Base-by-base conservation (phyloP, 2,329 filamentous ascomycete genomes). In the Colletotrichum australisinense region DNA sequence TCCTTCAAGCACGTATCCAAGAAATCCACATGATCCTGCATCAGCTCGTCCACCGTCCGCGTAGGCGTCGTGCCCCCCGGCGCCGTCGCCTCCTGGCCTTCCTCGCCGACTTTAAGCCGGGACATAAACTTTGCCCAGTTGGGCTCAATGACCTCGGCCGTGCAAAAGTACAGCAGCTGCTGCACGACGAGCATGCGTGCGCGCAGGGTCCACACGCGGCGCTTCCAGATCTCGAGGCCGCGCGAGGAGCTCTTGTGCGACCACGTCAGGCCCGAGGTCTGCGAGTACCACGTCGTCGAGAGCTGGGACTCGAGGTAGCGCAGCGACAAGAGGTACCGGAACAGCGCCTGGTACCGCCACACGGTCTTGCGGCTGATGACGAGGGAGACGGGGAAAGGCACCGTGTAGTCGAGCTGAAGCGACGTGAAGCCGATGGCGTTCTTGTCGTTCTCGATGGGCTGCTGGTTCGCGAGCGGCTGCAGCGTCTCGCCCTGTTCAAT, bases 1-100 rank as follows among this genome's bases (percentile, higher is more conserved):
- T 98, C 97, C 84, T 98, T 99, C 78, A 99, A 87, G 81, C 97
- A 99, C 4, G 97, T 98, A 78, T 98, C 97, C 60, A 99, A 86
- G 82, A 99, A 99, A 83, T 98, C 97, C 73, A 99, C 95, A 84
- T 99, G 97, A 80, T 98, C 95, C 84, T 98, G 95, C 97, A 99
- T 99, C 80, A 99, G 85, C 84, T 98, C 95, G 79, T 99, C 97
- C 1, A 99, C 97, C 0, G 97, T 99, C 49, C 95, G 84, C 53
- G 85, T 86, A 7, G 83, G 80, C 1, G 81, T 78, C n/a, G 74
- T 67, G 3, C 81, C 80, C 38, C 81, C 77, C 22, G 49, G 12
- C 22, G 69, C 24, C 4, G 38, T n/a, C 7, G 38, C 38, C 9
- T 75, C 74, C 5, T 77, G 68, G 5, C 73, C 73, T 14, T 86